phyloP scores from a whole-genome alignment of 2,329 filamentous ascomycete species.

The Chaetoscypha palmicola region DNA sequence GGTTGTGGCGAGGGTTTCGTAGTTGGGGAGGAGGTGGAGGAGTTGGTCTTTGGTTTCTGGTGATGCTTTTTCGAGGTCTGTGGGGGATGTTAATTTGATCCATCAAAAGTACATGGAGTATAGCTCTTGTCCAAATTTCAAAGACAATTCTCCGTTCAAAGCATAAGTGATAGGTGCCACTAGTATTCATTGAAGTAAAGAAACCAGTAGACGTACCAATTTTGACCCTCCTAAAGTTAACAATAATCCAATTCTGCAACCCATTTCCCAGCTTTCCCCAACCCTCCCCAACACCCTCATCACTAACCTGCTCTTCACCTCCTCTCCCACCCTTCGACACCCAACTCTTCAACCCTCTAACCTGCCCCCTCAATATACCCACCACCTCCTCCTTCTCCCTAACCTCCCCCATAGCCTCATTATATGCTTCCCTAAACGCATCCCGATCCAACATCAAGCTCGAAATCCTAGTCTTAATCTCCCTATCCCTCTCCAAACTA shows the following conservation, averaged over 20 bases:
- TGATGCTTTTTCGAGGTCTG: constrained; percentile 39
- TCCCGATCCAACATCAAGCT: constrained; percentile 28
- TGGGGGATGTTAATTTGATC: no score
- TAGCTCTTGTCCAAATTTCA: no score
- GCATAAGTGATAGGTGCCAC: no score
- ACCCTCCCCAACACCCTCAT: constrained; percentile 58
- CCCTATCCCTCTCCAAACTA: constrained; percentile 19
- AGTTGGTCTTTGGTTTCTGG: constrained; percentile 39
- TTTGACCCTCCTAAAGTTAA: constrained; percentile 58
- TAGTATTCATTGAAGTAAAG: no score
- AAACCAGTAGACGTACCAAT: constrained; percentile 32
- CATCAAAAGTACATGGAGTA: no score
- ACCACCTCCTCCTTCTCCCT: constrained; percentile 50
- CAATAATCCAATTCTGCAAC: constrained; percentile 68
- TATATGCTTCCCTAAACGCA: constrained; percentile 41
- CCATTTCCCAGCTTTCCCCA: constrained; percentile 58
- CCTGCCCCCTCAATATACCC: constrained; percentile 47
- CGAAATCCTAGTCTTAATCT: constrained; percentile 26
- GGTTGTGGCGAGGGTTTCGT: constrained; percentile 44
- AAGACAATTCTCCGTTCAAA: no score
- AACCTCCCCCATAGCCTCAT: constrained; percentile 40
- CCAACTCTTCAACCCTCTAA: constrained; percentile 63
- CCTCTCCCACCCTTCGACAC: constrained; percentile 60
- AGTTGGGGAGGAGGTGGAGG: constrained; percentile 48
- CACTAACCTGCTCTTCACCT: constrained; percentile 53